Conservation (phyloP, 2,329 filamentous ascomycete species). For the Passalora sequoiae region DNA sequence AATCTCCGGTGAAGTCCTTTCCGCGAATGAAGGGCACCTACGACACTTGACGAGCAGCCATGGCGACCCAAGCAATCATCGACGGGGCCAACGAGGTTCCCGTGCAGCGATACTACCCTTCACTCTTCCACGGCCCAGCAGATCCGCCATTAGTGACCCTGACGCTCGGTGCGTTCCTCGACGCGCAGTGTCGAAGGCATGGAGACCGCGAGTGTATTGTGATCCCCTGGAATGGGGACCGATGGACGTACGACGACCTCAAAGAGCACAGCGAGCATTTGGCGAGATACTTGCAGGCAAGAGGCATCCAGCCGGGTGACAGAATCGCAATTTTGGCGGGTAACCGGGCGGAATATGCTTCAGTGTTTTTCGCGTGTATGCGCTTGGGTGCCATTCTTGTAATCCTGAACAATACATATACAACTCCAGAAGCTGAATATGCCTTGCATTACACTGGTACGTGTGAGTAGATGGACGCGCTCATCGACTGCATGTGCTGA, state of each 20-base stretch:
- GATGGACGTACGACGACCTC: slow-evolving; percentile 58
- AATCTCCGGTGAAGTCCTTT: background rate
- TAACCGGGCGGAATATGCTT: slow-evolving; percentile 54
- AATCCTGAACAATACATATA: slow-evolving; percentile 79
- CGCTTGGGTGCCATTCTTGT: slow-evolving; percentile 52
- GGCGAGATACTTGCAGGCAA: slow-evolving; percentile 51
- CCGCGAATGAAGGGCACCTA: background rate
- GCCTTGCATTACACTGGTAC: slow-evolving; percentile 65
- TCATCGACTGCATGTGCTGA: background rate
- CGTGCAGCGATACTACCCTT: slow-evolving; percentile 28
- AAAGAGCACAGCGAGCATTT: slow-evolving; percentile 38
- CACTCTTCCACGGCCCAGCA: slow-evolving; percentile 63
- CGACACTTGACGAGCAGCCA: slow-evolving; percentile 2
- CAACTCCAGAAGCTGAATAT: slow-evolving; percentile 64
- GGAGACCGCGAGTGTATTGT: slow-evolving; percentile 63
- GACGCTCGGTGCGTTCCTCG: slow-evolving; percentile 66
- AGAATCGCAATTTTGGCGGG: slow-evolving; percentile 69
- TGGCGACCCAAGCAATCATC: slow-evolving; percentile 13
- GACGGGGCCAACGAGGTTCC: slow-evolving; percentile 10
- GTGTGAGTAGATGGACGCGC: slow-evolving; percentile 16
- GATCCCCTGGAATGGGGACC: slow-evolving; percentile 68
- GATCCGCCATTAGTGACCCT: slow-evolving; percentile 66
- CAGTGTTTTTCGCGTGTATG: slow-evolving; percentile 68
- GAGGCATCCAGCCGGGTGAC: slow-evolving; percentile 64
- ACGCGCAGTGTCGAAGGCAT: slow-evolving; percentile 63